These are phyloP conservation scores for Phanerodontia chrysosporium DNA, from an alignment of 768 basidiomycete species.

Conservation along the genomic window DNA sequence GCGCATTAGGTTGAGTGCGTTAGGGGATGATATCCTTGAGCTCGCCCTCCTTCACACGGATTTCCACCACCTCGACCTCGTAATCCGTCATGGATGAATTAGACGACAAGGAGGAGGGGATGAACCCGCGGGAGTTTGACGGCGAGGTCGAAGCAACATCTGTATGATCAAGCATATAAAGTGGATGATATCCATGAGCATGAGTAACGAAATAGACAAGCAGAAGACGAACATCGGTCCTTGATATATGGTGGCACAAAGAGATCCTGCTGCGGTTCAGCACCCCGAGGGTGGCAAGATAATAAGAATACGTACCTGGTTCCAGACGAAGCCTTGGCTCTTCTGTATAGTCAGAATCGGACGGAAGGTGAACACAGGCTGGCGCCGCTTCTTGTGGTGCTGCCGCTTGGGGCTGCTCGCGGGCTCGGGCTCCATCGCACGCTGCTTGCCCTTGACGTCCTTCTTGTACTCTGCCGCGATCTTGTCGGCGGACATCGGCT, in stretches of 20 bases:
- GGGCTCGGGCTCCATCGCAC: conserved; percentile 64
- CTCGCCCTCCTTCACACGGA: conserved; percentile 77
- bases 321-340: conserved; percentile 90
- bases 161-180: conserved; percentile 23
- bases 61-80: conserved; percentile 85
- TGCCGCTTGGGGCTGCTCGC: conserved; percentile 46
- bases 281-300: neutral
- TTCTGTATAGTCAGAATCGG: conserved; percentile 84
- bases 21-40: conserved; percentile 71
- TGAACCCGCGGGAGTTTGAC: conserved; percentile 61
- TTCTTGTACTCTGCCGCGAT: conserved; percentile 38
- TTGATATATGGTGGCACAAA: conserved; percentile 89
- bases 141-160: conserved; percentile 84
- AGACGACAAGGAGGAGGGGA: conserved; percentile 66
- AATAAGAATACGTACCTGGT: conserved; percentile 52
- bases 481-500: conserved; percentile 32
- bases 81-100: conserved; percentile 68
- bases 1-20: conserved; percentile 7
- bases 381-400: conserved; percentile 50
- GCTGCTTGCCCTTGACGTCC: conserved; percentile 78
- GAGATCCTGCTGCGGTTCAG: conserved; percentile 50
- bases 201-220: conserved; percentile 12
- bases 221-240: conserved; percentile 69
- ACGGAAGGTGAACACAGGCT: conserved; percentile 58
- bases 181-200: neutral